Evolutionary conservation across 768 basidiomycete species (phyloP).

Genomic region (Boletus eberwhitei): DNA sequence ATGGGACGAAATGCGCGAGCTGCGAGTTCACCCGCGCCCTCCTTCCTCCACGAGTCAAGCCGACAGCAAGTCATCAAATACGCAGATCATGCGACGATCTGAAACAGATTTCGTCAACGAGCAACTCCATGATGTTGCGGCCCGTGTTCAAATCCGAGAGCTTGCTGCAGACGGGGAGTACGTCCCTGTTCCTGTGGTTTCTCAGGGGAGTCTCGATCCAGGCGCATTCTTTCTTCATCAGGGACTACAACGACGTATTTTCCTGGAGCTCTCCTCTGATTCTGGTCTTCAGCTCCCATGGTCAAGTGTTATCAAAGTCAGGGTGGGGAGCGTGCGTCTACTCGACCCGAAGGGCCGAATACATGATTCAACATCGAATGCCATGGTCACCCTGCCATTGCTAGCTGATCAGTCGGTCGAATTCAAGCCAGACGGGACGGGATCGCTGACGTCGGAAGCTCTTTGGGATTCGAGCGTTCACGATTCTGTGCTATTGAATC

Average conservation of each 20-base stretch:
- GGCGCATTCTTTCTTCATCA: constrained; percentile 90
- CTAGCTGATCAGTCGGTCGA: constrained; percentile 69
- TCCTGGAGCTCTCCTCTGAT: constrained; percentile 75
- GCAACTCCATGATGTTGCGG: constrained; percentile 88
- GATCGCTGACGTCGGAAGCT: constrained; percentile 61
- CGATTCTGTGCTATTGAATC: constrained; percentile 80
- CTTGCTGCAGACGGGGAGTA: constrained; percentile 84
- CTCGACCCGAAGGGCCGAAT: constrained; percentile 80
- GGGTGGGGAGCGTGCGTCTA: constrained; percentile 79
- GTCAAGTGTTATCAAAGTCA: constrained; percentile 72
- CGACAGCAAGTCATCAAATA: constrained; percentile 40
- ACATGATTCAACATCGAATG: constrained; percentile 73
- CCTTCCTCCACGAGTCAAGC: constrained; percentile 27
- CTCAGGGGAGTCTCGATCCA: constrained; percentile 70
- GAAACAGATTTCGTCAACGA: constrained; percentile 89
- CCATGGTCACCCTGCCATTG: constrained; percentile 69
- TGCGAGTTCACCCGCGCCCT: constrained; percentile 45
- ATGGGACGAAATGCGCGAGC: constrained; percentile 92
- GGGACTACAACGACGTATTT: constrained; percentile 84
- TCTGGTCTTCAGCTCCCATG: constrained; percentile 90
- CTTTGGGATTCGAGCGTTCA: constrained; percentile 95
- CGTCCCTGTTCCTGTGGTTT: constrained; percentile 76
- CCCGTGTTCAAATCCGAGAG: constrained; percentile 83
- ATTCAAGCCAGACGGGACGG: constrained; percentile 83
- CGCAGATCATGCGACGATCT: constrained; percentile 83